Evolutionary conservation across 257 asterid genomes (phyloP), one percentile per base, ranked within the genome.

Genomic region (Petunia axillaris): DNA sequence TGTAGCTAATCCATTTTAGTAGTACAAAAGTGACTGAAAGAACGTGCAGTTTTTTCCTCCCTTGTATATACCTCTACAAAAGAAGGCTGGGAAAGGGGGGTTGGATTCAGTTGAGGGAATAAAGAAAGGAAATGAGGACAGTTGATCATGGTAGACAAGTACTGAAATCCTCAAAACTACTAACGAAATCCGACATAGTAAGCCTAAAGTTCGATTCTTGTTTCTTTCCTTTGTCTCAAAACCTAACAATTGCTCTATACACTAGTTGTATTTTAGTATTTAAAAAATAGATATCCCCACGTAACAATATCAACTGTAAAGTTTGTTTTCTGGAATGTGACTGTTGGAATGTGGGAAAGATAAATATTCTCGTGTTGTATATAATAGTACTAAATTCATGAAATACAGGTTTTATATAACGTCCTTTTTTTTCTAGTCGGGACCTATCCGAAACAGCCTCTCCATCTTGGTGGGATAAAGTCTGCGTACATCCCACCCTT

Each of bases 131-230:
- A 8, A 2, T 11, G 1, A 11, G 35, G 77, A 50, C 13, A 50
- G 46, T 73, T 50, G 77, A 50, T 73, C 2, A 73, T 73, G 77
- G 77, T 48, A 73, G 77, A 50, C 77, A 52, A 73, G 62, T 73
- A 35, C 6, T 48, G 41, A 73, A 6, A 48, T 73, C 62, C 37
- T 50, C 59, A 73, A 73, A 73, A 48, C 60, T 48, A 50, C 77
- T 50, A 13, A 52, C 77, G 7, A 73, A 25, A 71, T 71, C 77
- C 41, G 44, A 71, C 77, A 71, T 8, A 71, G 44, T 48, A 48
- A 35, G 77, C 52, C 44, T 0, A 5, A 73, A 8, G 44, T 52
- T 48, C 11, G 62, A 48, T 48, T 73, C 35, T 73, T 73, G 75
- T 67, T n/a, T 38, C 58, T 11, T 16, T 15, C 5, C 65, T 41